Conservation (phyloP, 129 eudicot genomes). For the Saussurea involucrata region DNA sequence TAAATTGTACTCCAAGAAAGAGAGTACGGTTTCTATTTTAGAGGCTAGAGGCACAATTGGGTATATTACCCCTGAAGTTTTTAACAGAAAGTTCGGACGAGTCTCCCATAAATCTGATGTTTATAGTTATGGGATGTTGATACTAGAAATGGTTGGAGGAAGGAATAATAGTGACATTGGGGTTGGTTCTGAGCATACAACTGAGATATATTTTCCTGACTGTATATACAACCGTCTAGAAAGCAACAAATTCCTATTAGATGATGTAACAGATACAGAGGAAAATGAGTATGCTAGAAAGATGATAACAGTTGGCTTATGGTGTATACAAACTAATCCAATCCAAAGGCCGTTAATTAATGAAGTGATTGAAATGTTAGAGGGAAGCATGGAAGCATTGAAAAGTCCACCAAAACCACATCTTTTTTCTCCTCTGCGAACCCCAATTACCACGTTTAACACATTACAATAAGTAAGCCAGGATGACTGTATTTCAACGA, state of each 20-base stretch:
- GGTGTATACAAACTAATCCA: constrained; percentile 26
- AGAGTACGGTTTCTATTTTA: too few species aligned
- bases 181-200: not conserved
- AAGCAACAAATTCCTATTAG: not conserved
- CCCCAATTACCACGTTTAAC: not conserved
- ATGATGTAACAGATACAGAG: not conserved
- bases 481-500: too few species aligned
- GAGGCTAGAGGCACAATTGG: too few species aligned
- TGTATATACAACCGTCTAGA: constrained; percentile 9
- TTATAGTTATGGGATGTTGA: constrained; percentile 29
- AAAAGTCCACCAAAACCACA: constrained; percentile 22
- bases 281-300: constrained; percentile 18
- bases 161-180: constrained; percentile 4
- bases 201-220: constrained; percentile 4
- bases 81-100: not conserved
- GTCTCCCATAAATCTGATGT: constrained; percentile 27
- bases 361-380: not conserved
- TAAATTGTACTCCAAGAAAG: not conserved
- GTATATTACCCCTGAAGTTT: too few species aligned
- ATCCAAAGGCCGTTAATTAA: constrained; percentile 20
- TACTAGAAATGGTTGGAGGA: too few species aligned
- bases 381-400: constrained; percentile 10
- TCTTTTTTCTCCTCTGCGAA: not conserved
- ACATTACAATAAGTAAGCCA: not conserved
- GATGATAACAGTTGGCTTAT: constrained; percentile 24